Conservation (phyloP, 805 yeast species). For the Candida fluviatilis region DNA sequence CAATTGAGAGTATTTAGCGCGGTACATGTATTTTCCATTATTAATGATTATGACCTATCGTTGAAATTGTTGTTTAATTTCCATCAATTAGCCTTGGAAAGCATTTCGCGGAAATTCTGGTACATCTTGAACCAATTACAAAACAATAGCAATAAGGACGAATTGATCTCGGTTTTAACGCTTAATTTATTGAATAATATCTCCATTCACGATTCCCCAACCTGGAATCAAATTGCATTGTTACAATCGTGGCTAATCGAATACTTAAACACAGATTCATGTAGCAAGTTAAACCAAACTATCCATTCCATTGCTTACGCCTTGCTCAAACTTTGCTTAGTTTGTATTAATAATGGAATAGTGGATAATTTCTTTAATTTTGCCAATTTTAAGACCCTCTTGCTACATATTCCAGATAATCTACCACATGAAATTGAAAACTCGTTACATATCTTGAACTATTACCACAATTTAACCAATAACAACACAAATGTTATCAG, state of each 20-base stretch:
- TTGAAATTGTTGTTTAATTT: constrained; percentile 22
- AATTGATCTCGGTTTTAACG: constrained; percentile 26
- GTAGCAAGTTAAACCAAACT: constrained; percentile 7
- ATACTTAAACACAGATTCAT: constrained; percentile 10
- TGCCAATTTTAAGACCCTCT: constrained; percentile 13
- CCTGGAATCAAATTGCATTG: constrained; percentile 24
- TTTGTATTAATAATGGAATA: constrained; percentile 19
- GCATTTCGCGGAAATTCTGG: constrained; percentile 28
- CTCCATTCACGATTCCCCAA: constrained; percentile 17
- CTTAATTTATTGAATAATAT: constrained; percentile 28
- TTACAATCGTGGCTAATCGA: constrained; percentile 22
- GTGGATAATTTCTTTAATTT: constrained; percentile 16
- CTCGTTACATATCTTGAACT: constrained; percentile 20
- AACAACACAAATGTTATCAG: constrained; percentile 1
- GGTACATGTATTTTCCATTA: constrained; percentile 30
- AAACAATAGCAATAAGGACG: constrained; percentile 10
- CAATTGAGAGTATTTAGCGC: constrained; percentile 10
- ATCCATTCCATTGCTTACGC: constrained; percentile 16
- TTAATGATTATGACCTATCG: constrained; percentile 33
- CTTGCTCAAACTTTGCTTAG: constrained; percentile 20
- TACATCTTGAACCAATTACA: constrained; percentile 14
- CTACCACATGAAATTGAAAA: constrained; percentile 16
- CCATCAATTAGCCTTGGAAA: constrained; percentile 25
- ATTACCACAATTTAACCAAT: constrained; percentile 11
- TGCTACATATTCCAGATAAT: constrained; percentile 4